phyloP scores from a whole-genome alignment of 331 rosid species.

The Acacia concinna region DNA sequence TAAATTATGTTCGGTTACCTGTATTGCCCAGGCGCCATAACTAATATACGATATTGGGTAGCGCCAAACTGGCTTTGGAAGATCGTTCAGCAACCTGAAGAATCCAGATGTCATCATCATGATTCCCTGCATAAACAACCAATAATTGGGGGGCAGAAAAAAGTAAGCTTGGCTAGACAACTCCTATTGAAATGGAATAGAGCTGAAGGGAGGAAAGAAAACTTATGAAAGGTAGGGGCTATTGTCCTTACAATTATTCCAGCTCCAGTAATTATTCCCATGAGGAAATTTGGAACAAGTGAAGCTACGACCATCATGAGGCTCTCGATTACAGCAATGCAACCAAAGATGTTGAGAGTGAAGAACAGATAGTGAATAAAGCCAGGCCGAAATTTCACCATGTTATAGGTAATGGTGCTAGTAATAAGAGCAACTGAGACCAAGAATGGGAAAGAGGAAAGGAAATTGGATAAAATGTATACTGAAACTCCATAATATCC shows the following conservation, averaged over 20 bases:
- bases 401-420: slow-evolving; percentile 70
- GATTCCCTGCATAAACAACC: slow-evolving; percentile 66
- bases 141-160: neutral
- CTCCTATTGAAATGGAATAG: neutral
- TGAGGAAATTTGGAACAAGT: slow-evolving; percentile 91
- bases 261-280: slow-evolving; percentile 76
- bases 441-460: slow-evolving; percentile 88
- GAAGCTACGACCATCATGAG: slow-evolving; percentile 96
- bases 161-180: neutral
- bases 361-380: slow-evolving; percentile 61
- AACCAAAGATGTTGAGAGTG: slow-evolving; percentile 60
- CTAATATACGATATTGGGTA: slow-evolving; percentile 83
- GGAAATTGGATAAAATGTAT: slow-evolving; percentile 72
- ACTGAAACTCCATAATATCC: slow-evolving; percentile 91
- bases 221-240: neutral
- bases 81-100: slow-evolving; percentile 87
- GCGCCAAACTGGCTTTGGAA: slow-evolving; percentile 96
- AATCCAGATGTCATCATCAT: slow-evolving; percentile 98
- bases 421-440: slow-evolving; percentile 59
- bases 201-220: neutral
- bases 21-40: slow-evolving; percentile 90
- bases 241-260: slow-evolving; percentile 72
- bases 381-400: slow-evolving; percentile 80
- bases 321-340: slow-evolving; percentile 87
- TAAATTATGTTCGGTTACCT: slow-evolving; percentile 43